These are phyloP conservation scores for Scheffersomyces stipitis DNA, from an alignment of 805 yeast species.

Conservation along the genomic window DNA sequence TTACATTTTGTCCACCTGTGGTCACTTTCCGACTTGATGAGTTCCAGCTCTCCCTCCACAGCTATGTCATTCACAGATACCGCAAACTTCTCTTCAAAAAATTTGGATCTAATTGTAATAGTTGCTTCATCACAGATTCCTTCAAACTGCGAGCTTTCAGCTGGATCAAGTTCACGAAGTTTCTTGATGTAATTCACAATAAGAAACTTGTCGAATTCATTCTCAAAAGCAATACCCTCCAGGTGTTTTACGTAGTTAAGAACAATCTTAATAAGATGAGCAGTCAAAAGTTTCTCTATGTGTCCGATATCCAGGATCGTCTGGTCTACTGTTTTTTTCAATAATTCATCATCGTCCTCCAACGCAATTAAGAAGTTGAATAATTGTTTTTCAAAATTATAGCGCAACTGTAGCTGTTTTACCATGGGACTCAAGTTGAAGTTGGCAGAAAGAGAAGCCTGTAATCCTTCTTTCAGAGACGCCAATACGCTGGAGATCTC, in stretches of 20 bases:
- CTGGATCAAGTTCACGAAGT: slow-evolving; percentile 3
- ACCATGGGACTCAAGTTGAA: slow-evolving; percentile 18
- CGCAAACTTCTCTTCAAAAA: slow-evolving; percentile 33
- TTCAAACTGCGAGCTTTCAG: not conserved
- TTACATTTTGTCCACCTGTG: slow-evolving; percentile 41
- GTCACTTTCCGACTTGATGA: slow-evolving; percentile 25
- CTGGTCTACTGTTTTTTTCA: slow-evolving; percentile 4
- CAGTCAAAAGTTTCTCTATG: slow-evolving; percentile 15
- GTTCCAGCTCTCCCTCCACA: slow-evolving; percentile 10
- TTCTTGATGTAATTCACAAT: slow-evolving; percentile 14
- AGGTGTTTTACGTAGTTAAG: slow-evolving; percentile 7
- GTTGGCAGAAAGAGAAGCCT: slow-evolving; percentile 3
- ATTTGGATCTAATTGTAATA: slow-evolving; percentile 28
- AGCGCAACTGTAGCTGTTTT: slow-evolving; percentile 19
- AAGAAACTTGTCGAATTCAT: slow-evolving; percentile 23
- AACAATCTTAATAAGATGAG: slow-evolving; percentile 19
- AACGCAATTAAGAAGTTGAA: slow-evolving; percentile 13
- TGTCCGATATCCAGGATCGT: slow-evolving; percentile 17
- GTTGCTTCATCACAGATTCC: slow-evolving; percentile 15
- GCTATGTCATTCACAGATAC: slow-evolving; percentile 13
- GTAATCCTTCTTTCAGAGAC: not conserved
- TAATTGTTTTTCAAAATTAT: slow-evolving; percentile 21
- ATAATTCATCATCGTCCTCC: not conserved
- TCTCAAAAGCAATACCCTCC: slow-evolving; percentile 5
- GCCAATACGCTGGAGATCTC: not conserved